These are phyloP conservation scores for Ligustrum vulgare DNA, from an alignment of 257 asterid species.

Conservation along the genomic window DNA sequence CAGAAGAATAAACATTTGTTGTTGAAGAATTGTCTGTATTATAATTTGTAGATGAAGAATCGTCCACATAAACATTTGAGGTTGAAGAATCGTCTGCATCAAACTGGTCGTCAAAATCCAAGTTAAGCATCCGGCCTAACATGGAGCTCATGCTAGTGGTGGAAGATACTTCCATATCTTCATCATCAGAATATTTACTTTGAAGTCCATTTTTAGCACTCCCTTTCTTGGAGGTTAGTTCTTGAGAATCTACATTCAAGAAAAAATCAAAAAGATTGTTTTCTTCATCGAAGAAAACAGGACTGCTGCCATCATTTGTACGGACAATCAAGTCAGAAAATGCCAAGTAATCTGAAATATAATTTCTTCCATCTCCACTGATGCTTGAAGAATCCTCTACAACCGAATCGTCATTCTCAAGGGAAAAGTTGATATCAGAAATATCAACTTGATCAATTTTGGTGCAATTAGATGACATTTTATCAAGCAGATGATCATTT, in stretches of 20 bases:
- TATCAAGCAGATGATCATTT: slow-evolving; percentile 21
- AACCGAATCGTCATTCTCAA: slow-evolving; percentile 37
- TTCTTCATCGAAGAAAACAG: slow-evolving; percentile 51
- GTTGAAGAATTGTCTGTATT: slow-evolving; percentile 48
- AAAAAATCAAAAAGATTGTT: slow-evolving; percentile 70
- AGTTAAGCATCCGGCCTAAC: slow-evolving; percentile 66
- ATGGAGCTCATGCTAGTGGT: slow-evolving; percentile 85
- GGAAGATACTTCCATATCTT: slow-evolving; percentile 80
- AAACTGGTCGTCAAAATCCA: slow-evolving; percentile 68
- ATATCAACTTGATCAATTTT: slow-evolving; percentile 14
- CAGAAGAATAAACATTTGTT: slow-evolving; percentile 29
- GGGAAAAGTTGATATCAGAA: slow-evolving; percentile 27
- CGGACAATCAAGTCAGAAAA: slow-evolving; percentile 80
- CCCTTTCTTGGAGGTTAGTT: slow-evolving; percentile 24
- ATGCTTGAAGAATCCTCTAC: slow-evolving; percentile 51
- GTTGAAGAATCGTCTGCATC: slow-evolving; percentile 51
- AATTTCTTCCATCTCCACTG: slow-evolving; percentile 42
- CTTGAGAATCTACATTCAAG: slow-evolving; percentile 53
- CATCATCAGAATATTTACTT: slow-evolving; percentile 55
- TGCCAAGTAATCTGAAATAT: slow-evolving; percentile 72
- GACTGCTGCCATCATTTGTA: slow-evolving; percentile 45
- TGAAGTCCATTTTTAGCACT: slow-evolving; percentile 31
- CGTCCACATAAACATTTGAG: slow-evolving; percentile 37
- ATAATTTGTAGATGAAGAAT: slow-evolving; percentile 32
- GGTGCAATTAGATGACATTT: slow-evolving; percentile 17